Conservation (phyloP, 768 basidiomycete genomes). For the Leucosporidium scottii region DNA sequence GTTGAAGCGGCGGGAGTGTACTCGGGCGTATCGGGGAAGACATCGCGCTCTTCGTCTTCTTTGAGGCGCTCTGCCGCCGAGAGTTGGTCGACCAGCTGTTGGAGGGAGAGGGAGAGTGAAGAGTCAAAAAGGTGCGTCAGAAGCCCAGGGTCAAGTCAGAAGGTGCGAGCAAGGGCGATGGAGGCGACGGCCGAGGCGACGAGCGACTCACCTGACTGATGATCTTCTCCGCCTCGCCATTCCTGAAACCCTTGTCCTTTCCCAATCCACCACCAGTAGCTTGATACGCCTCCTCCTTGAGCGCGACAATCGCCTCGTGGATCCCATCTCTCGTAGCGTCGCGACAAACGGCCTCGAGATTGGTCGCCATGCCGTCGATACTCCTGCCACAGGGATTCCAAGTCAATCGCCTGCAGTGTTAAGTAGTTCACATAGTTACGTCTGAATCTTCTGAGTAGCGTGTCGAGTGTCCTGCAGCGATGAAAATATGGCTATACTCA, state of each 20-base stretch:
- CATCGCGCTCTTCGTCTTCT: constrained; percentile 17
- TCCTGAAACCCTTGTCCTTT: constrained; percentile 13
- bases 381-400: too few relatives aligned
- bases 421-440: too few relatives aligned
- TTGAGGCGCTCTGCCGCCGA: constrained; percentile 21
- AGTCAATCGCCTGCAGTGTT: too few relatives aligned
- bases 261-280: constrained; percentile 4
- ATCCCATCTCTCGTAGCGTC: constrained; percentile 17
- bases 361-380: constrained; percentile 20
- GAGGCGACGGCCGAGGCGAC: not conserved
- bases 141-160: not conserved
- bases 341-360: constrained; percentile 15
- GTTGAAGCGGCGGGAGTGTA: too few relatives aligned
- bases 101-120: too few relatives aligned
- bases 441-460: constrained; percentile 19
- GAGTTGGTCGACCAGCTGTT: constrained; percentile 27
- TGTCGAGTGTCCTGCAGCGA: constrained; percentile 22
- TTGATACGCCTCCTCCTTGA: constrained; percentile 28
- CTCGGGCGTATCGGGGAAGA: not conserved
- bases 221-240: constrained; percentile 32
- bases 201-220: constrained; percentile 13
- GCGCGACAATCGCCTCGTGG: constrained; percentile 24
- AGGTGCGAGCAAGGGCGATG: too few relatives aligned
- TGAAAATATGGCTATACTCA: constrained; percentile 24
- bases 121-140: too few relatives aligned